These are phyloP conservation scores for Stagonosporopsis vannaccii DNA, from an alignment of 2,329 filamentous ascomycete genomes.

Conservation along the genomic window DNA sequence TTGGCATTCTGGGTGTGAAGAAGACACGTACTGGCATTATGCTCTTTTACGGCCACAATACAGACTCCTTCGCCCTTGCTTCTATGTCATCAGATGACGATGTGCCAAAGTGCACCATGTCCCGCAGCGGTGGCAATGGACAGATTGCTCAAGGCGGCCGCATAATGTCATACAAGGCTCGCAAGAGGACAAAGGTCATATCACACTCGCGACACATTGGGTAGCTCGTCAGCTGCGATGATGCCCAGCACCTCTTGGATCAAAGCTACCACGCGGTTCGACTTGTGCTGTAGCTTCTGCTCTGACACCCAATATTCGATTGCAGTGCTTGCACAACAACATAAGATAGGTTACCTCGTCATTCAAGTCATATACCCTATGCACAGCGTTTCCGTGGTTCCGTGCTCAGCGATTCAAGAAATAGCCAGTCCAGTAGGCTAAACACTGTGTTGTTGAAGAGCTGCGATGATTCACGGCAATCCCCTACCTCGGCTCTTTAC, in stretches of 20 bases:
- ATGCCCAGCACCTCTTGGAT: no score
- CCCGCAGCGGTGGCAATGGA: slow-evolving; percentile 67
- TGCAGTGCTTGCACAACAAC: neutral
- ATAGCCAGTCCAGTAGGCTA: neutral
- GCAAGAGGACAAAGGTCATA: slow-evolving; percentile 37
- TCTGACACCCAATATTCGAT: neutral
- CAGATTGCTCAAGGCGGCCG: slow-evolving; percentile 64
- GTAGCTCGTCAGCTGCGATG: neutral
- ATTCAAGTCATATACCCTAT: neutral
- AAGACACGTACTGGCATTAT: slow-evolving; percentile 78
- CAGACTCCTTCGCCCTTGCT: slow-evolving; percentile 84
- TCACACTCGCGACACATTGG: slow-evolving; percentile 15
- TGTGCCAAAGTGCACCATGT: slow-evolving; percentile 85
- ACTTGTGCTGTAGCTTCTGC: neutral
- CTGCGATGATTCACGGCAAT: neutral
- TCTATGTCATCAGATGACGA: slow-evolving; percentile 84
- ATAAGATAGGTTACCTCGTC: neutral
- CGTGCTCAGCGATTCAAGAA: neutral
- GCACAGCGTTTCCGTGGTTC: no score
- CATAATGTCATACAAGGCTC: slow-evolving; percentile 51
- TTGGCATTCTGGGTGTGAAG: slow-evolving; percentile 91
- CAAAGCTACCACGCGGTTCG: neutral
- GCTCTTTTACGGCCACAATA: slow-evolving; percentile 96
- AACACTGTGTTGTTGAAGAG: neutral
- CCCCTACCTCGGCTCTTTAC: neutral